phyloP scores from a whole-genome alignment of 2,329 filamentous ascomycete species.

The Chrysoporthe cubensis region DNA sequence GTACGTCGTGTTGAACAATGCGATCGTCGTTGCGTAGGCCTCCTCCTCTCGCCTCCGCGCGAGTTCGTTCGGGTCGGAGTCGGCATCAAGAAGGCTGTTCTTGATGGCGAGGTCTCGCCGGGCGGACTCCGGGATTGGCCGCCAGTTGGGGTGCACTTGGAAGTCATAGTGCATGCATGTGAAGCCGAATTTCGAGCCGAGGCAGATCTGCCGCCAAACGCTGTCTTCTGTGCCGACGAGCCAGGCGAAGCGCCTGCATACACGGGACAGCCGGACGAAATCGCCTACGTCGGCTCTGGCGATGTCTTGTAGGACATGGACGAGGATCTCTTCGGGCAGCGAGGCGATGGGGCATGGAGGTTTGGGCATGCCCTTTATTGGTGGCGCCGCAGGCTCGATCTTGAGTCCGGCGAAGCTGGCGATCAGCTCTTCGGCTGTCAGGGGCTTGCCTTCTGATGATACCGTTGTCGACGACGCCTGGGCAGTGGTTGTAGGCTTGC shows the following conservation, averaged over 20 bases:
- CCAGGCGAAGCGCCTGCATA: conserved; percentile 87
- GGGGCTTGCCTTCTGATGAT: conserved; percentile 57
- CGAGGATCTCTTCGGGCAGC: conserved; percentile 82
- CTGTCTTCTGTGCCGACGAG: conserved; percentile 81
- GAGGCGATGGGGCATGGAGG: conserved; percentile 78
- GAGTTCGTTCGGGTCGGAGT: conserved; percentile 42
- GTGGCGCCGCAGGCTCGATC: conserved; percentile 69
- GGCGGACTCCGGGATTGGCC: conserved; percentile 41
- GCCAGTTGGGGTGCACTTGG: conserved; percentile 63
- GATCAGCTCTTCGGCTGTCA: conserved; percentile 71
- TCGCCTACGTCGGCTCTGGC: conserved; percentile 76
- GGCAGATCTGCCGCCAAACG: conserved; percentile 80
- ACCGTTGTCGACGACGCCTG: conserved; percentile 45
- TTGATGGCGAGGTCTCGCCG: neutral
- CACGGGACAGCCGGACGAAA: conserved; percentile 74
- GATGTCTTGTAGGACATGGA: conserved; percentile 75
- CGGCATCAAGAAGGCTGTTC: conserved; percentile 7
- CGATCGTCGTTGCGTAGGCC: conserved; percentile 42
- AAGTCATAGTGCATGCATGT: conserved; percentile 82
- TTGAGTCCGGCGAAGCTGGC: conserved; percentile 71
- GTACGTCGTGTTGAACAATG: conserved; percentile 51
- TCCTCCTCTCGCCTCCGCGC: conserved; percentile 39
- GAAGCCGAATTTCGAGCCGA: conserved; percentile 77
- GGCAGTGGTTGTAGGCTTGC: conserved; percentile 31
- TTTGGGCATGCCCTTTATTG: conserved; percentile 71